These are phyloP conservation scores for Arthrobotrys musiformis DNA, from an alignment of 2,329 filamentous ascomycete genomes.

Conservation along the genomic window DNA sequence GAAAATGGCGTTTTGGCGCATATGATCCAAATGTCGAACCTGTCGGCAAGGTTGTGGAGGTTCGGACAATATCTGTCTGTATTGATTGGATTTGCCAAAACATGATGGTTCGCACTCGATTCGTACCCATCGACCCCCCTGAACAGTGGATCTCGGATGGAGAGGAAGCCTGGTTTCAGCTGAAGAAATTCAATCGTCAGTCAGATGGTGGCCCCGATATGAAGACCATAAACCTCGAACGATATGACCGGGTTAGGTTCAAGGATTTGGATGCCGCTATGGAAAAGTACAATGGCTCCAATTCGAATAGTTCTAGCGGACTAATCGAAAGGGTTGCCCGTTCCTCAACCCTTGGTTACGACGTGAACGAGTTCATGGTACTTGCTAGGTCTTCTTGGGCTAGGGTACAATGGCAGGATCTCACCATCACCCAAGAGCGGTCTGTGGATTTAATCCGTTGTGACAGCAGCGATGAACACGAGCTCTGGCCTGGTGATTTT, in stretches of 20 bases:
- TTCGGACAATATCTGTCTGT: constrained; percentile 64
- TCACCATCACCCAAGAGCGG: constrained; percentile 65
- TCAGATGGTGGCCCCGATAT: constrained; percentile 60
- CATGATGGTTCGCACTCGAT: constrained; percentile 59
- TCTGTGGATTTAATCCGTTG: constrained; percentile 67
- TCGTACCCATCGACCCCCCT: constrained; percentile 61
- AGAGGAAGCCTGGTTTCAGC: constrained; percentile 63
- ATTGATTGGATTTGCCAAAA: constrained; percentile 69
- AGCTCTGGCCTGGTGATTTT: constrained; percentile 71
- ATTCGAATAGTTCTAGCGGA: constrained; percentile 61
- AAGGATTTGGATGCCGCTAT: constrained; percentile 67
- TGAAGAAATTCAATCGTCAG: constrained; percentile 60
- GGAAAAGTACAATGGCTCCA: constrained; percentile 66
- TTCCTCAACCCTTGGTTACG: constrained; percentile 68
- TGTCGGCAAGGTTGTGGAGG: constrained; percentile 68
- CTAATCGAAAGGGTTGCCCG: constrained; percentile 65
- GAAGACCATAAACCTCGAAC: constrained; percentile 57
- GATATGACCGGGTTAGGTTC: constrained; percentile 67
- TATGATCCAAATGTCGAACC: constrained; percentile 67
- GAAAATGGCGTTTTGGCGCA: constrained; percentile 68
- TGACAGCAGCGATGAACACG: constrained; percentile 68
- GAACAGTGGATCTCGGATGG: constrained; percentile 63
- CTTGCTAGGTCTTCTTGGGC: constrained; percentile 66
- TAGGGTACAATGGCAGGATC: constrained; percentile 71
- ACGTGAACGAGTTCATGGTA: constrained; percentile 70